Evolutionary conservation across 1,284 basidiomycete species (phyloP).

Genomic region (Ceratobasidium sp.): DNA sequence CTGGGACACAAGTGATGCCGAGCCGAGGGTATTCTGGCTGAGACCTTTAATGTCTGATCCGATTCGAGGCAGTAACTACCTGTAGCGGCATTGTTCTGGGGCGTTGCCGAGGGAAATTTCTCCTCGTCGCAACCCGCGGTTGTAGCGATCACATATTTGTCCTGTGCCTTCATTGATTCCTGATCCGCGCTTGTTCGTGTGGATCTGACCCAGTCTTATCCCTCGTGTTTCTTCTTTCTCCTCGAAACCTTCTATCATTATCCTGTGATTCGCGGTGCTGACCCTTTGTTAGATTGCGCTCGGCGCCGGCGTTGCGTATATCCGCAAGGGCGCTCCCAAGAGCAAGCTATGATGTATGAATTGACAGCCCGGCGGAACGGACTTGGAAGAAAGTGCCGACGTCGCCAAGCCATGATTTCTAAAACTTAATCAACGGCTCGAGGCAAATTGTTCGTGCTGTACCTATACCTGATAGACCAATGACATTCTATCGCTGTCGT

Average conservation of each 20-base stretch:
- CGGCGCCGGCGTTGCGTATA: constrained; percentile 65
- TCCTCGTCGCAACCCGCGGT: background rate
- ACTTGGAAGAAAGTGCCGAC: background rate
- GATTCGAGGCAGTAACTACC: too few relatives aligned
- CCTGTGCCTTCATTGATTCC: constrained; percentile 16
- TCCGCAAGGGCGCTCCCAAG: constrained; percentile 59
- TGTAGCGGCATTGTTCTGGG: too few relatives aligned
- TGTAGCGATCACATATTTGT: background rate
- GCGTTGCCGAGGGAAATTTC: background rate
- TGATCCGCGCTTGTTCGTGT: background rate
- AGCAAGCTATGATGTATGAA: constrained; percentile 59
- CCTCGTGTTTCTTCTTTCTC: background rate
- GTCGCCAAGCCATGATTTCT: background rate
- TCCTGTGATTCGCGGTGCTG: background rate
- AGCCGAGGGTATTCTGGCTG: background rate
- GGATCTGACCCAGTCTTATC: background rate
- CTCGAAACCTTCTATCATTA: background rate
- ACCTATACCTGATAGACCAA: background rate
- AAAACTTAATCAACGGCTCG: background rate
- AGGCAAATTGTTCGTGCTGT: background rate
- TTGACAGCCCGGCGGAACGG: background rate
- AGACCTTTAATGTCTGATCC: background rate
- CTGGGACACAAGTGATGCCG: too few relatives aligned
- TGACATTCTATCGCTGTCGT: background rate
- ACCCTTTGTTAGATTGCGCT: constrained; percentile 55